Evolutionary conservation across 2,329 filamentous ascomycete genomes (phyloP).

Genomic region (Diaporthe citriasiana): DNA sequence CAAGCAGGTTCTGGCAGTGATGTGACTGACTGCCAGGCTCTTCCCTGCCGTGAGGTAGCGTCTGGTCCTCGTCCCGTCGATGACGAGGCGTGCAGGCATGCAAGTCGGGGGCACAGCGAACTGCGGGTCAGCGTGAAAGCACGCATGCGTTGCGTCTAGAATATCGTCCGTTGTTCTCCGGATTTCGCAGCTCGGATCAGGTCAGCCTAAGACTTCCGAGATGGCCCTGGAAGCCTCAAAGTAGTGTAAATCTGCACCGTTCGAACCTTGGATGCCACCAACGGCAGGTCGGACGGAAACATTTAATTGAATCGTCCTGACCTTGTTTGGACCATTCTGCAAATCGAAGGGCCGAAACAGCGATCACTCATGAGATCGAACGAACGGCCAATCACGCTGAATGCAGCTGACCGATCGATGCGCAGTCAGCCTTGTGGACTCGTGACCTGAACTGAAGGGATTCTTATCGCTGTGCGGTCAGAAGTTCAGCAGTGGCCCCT

Average conservation of each 20-base stretch:
- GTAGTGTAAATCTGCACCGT: constrained; percentile 25
- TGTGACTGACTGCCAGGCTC: neutral
- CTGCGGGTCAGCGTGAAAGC: neutral
- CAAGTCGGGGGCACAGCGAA: constrained; percentile 38
- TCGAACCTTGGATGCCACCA: constrained; percentile 28
- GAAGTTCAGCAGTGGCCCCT: neutral
- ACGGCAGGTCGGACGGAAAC: constrained; percentile 28
- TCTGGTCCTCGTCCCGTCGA: constrained; percentile 21
- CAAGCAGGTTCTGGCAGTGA: neutral
- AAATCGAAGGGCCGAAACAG: neutral
- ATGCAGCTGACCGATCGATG: neutral
- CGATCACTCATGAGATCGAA: constrained; percentile 10
- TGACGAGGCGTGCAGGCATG: constrained; percentile 27
- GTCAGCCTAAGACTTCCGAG: constrained; percentile 18
- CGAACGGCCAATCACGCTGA: neutral
- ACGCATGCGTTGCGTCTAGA: constrained; percentile 26
- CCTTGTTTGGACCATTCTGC: constrained; percentile 22
- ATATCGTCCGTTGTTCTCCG: constrained; percentile 23
- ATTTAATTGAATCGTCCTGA: constrained; percentile 14
- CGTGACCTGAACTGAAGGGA: neutral
- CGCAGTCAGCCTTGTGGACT: neutral
- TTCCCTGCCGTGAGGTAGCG: neutral
- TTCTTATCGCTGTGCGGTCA: neutral
- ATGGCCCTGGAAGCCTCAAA: constrained; percentile 8
- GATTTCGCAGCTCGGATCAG: constrained; percentile 12